phyloP scores from a whole-genome alignment of 495 filamentous ascomycete genomes.

The Aspergillus sclerotioniger region DNA sequence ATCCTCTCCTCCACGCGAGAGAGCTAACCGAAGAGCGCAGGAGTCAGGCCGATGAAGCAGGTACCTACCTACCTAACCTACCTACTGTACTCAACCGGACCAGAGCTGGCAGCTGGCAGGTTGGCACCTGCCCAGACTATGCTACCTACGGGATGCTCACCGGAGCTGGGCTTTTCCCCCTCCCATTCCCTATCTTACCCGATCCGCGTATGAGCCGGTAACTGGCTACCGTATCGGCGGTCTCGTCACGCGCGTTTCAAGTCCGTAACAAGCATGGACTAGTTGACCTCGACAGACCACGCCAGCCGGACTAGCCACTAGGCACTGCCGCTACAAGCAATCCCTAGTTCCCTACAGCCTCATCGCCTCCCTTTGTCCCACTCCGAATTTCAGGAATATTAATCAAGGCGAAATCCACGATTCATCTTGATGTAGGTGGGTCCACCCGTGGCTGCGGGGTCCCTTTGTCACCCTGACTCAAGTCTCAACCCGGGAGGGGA shows the following conservation, averaged over 20 bases:
- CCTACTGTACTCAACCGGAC: too few relatives aligned
- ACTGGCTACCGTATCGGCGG: conserved; percentile 1
- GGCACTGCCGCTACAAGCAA: conserved; percentile 1
- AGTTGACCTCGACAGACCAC: neutral
- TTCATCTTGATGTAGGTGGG: conserved; percentile 3
- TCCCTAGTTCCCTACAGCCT: conserved; percentile 12
- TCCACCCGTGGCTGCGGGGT: conserved; percentile 11
- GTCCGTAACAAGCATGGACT: conserved; percentile 4
- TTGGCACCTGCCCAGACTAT: neutral
- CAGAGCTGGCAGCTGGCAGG: neutral
- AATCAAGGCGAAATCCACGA: conserved; percentile 10
- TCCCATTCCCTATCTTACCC: conserved; percentile 27
- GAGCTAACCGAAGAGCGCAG: too few relatives aligned
- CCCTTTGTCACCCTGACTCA: neutral
- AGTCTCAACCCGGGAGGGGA: neutral
- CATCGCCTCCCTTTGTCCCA: conserved; percentile 3
- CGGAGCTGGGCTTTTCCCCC: neutral
- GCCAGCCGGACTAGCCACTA: neutral
- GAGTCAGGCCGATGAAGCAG: neutral
- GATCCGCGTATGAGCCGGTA: conserved; percentile 21
- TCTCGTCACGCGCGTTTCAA: conserved; percentile 22
- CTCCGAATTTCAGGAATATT: conserved; percentile 6
- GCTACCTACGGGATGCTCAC: neutral
- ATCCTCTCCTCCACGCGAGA: too few relatives aligned
- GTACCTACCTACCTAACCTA: too few relatives aligned